These are phyloP conservation scores for Xylaria grammica DNA, from an alignment of 495 filamentous ascomycete species.

Conservation along the genomic window DNA sequence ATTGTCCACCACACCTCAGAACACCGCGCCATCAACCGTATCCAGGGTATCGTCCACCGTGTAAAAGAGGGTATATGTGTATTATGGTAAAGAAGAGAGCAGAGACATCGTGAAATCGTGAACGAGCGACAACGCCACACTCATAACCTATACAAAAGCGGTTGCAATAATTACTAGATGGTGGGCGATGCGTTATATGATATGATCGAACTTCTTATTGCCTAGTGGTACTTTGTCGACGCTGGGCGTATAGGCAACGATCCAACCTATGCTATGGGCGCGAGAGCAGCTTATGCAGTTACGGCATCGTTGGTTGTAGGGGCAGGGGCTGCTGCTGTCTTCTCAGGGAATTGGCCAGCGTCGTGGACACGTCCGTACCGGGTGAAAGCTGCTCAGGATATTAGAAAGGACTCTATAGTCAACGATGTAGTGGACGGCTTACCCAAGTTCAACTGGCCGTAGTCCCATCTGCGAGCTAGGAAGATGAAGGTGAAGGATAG, in stretches of 20 bases:
- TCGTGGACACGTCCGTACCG: slow-evolving; percentile 56
- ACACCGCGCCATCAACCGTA: slow-evolving; percentile 11
- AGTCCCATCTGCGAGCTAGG: slow-evolving; percentile 54
- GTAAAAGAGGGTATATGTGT: slow-evolving; percentile 20
- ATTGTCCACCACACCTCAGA: background rate
- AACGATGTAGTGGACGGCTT: background rate
- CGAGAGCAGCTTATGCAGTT: slow-evolving; percentile 28
- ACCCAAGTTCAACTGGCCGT: slow-evolving; percentile 48
- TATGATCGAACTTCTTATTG: background rate
- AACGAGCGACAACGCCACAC: slow-evolving; percentile 6
- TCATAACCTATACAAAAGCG: background rate
- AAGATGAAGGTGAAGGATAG: slow-evolving; percentile 43
- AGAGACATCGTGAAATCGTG: background rate
- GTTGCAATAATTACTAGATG: background rate
- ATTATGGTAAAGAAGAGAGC: background rate
- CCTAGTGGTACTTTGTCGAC: background rate
- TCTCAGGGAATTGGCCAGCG: slow-evolving; percentile 51
- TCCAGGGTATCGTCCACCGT: slow-evolving; percentile 9
- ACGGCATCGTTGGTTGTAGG: slow-evolving; percentile 29
- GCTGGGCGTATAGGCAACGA: background rate
- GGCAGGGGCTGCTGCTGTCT: slow-evolving; percentile 38
- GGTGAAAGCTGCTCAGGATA: slow-evolving; percentile 45
- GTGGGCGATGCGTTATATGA: background rate
- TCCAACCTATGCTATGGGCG: background rate
- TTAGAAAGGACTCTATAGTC: background rate